Evolutionary conservation across 2,329 filamentous ascomycete species (phyloP).

Genomic region (Fusarium penzigii): DNA sequence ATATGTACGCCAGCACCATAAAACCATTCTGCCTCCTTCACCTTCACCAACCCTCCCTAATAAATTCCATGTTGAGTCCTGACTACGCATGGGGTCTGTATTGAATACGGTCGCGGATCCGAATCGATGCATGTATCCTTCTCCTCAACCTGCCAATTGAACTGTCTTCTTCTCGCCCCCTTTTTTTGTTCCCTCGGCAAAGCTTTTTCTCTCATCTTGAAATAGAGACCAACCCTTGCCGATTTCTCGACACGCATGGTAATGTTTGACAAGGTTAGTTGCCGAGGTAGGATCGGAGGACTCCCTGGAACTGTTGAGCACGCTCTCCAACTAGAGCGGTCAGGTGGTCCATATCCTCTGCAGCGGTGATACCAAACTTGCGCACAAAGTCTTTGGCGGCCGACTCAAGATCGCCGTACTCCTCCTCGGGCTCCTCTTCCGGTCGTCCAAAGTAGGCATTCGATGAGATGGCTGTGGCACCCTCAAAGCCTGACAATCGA

Average conservation of each 20-base stretch:
- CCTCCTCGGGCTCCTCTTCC: slow-evolving; percentile 77
- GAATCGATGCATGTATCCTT: slow-evolving; percentile 12
- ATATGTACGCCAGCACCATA: slow-evolving; percentile 34
- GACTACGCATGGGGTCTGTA: too few species aligned
- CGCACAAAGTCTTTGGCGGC: slow-evolving; percentile 95
- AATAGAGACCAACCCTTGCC: too few species aligned
- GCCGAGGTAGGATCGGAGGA: slow-evolving; percentile 65
- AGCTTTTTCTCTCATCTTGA: background rate
- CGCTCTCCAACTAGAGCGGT: slow-evolving; percentile 82
- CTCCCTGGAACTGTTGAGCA: slow-evolving; percentile 78
- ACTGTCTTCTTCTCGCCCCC: slow-evolving; percentile 6
- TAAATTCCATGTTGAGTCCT: too few species aligned
- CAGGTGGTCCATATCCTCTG: slow-evolving; percentile 92
- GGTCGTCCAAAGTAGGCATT: slow-evolving; percentile 97
- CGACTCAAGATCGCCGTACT: slow-evolving; percentile 88
- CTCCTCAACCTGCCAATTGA: too few species aligned
- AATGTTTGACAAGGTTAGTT: too few species aligned
- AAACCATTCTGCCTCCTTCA: slow-evolving; percentile 27
- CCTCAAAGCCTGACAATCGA: slow-evolving; percentile 88
- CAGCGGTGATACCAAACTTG: slow-evolving; percentile 92
- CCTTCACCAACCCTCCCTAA: too few species aligned
- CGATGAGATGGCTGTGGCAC: slow-evolving; percentile 87
- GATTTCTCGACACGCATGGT: too few species aligned
- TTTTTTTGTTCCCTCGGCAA: slow-evolving; percentile 14
- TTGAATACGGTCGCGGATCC: too few species aligned